Evolutionary conservation across 1,284 basidiomycete genomes (phyloP), one percentile per base, ranked within the genome.

Genomic region (Porphyrellus sp.): DNA sequence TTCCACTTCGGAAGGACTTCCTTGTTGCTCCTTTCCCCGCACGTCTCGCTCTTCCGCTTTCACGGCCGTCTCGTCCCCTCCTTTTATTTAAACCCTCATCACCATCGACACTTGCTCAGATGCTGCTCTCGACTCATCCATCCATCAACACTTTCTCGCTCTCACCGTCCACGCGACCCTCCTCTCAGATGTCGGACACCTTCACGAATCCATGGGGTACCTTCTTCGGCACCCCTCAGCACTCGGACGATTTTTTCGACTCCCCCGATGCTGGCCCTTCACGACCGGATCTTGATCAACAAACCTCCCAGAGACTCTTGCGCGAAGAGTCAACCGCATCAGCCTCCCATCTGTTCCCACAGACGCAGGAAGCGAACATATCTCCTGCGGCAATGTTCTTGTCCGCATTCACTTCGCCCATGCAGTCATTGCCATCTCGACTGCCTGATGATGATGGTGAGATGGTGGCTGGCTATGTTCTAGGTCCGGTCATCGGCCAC

Each of bases 341-440:
- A 4, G 20, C 28, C 18, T 0, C 56, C 3, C 25, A 42, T 23
- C 30, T 23, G 0, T 49, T 52, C 35, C 33, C 58, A 42, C 65
- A 52, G 27, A 12, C 55, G 11, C 54, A 56, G 21, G 61, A 62
- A 2, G 30, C 70, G 33, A 63, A 68, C 31, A 69, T 77, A 13
- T 90, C 88, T 0, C 88, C 89, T 1, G 91, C 91, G 0, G 88
- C 89, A 1, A 77, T 86, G 68, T 93, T 92, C 62, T 75, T 93
- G 37, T 82, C 85, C 38, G 77, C 83, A 9, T 92, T 93, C 68
- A 77, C 74, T 24, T 73, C 78, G 1, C 50, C 60, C 9, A 40
- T 69, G 1, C 53, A 65, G 16, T 49, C 49, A n/a, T 52, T 67
- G 15, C 47, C 48, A 15, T 46, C 57, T 16, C 67, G 59, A 23